phyloP scores from a whole-genome alignment of 805 yeast genomes.

The Naumovozyma dairenensis region DNA sequence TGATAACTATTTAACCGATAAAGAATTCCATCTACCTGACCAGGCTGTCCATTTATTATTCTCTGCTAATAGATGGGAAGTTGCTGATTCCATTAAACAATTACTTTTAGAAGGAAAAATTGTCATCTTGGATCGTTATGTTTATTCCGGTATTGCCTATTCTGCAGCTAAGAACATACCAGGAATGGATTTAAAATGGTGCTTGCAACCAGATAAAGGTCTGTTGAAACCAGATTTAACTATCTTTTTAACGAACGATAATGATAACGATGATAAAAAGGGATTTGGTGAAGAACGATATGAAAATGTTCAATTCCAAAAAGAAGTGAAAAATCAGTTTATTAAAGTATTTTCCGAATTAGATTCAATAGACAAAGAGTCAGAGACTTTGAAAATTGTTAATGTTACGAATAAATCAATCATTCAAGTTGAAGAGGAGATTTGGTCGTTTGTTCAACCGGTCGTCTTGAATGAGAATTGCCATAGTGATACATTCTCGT shows the following conservation, averaged over 20 bases:
- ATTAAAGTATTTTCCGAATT: constrained; percentile 33
- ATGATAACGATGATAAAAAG: constrained; percentile 39
- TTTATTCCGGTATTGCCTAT: constrained; percentile 89
- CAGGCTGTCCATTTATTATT: constrained; percentile 80
- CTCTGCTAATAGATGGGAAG: constrained; percentile 93
- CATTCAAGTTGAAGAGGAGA: constrained; percentile 40
- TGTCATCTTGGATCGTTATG: constrained; percentile 76
- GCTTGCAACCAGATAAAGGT: constrained; percentile 71
- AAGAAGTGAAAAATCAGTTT: constrained; percentile 56
- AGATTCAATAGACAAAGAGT: constrained; percentile 17
- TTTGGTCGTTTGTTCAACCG: constrained; percentile 31
- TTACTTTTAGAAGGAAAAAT: constrained; percentile 42
- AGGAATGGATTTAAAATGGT: constrained; percentile 65
- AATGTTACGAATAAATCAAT: constrained; percentile 52
- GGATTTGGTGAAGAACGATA: constrained; percentile 95
- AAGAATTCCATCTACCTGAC: constrained; percentile 46
- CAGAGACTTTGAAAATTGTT: constrained; percentile 34
- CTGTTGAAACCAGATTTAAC: constrained; percentile 81
- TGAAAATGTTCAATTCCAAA: constrained; percentile 67
- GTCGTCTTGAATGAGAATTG: background rate
- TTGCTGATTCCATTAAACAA: constrained; percentile 37
- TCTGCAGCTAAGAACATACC: constrained; percentile 58
- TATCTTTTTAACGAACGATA: constrained; percentile 53
- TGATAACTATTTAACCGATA: constrained; percentile 55
- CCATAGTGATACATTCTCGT: no score